Percentiles rank a stretch among this genome's conserved stretches.
Conservation (phyloP, 495 filamentous ascomycete species). For the Penicillium paxilli region DNA sequence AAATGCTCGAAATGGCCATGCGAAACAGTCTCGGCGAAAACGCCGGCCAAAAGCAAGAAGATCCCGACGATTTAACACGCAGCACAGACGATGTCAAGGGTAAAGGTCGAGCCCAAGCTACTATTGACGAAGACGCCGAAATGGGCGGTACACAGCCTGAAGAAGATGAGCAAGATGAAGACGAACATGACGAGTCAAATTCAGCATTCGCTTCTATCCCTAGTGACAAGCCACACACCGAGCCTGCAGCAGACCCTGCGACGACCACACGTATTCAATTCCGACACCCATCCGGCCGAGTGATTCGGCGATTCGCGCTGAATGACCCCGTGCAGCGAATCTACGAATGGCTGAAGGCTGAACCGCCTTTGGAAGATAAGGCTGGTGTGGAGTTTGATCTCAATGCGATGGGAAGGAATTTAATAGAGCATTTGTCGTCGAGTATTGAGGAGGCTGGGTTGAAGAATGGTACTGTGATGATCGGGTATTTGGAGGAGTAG, state of each 20-base stretch:
- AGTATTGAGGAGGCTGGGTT: slow-evolving; percentile 82
- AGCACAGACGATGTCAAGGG: slow-evolving; percentile 57
- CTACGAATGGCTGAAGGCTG: slow-evolving; percentile 96
- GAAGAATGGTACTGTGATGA: slow-evolving; percentile 89
- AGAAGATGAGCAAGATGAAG: not conserved
- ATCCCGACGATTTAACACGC: slow-evolving; percentile 86
- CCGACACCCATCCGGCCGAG: slow-evolving; percentile 72
- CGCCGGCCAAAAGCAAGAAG: slow-evolving; percentile 46
- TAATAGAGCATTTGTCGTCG: slow-evolving; percentile 70
- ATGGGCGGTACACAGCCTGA: slow-evolving; percentile 30
- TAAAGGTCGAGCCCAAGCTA: slow-evolving; percentile 70
- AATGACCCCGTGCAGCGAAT: slow-evolving; percentile 78
- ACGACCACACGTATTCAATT: slow-evolving; percentile 89
- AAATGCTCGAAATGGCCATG: slow-evolving; percentile 92
- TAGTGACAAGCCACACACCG: slow-evolving; percentile 67
- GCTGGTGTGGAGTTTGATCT: slow-evolving; percentile 81
- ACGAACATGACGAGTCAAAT: slow-evolving; percentile 16
- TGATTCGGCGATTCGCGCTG: slow-evolving; percentile 80
- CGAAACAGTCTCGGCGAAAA: slow-evolving; percentile 71
- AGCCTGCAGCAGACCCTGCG: slow-evolving; percentile 67
- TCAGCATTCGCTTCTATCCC: slow-evolving; percentile 69
- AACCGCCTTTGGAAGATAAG: slow-evolving; percentile 68
- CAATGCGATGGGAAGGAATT: slow-evolving; percentile 73
- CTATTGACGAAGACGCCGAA: slow-evolving; percentile 38
- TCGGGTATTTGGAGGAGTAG: slow-evolving; percentile 80